Conservation (phyloP, 345 rosid genomes). For the Murraya koenigii region DNA sequence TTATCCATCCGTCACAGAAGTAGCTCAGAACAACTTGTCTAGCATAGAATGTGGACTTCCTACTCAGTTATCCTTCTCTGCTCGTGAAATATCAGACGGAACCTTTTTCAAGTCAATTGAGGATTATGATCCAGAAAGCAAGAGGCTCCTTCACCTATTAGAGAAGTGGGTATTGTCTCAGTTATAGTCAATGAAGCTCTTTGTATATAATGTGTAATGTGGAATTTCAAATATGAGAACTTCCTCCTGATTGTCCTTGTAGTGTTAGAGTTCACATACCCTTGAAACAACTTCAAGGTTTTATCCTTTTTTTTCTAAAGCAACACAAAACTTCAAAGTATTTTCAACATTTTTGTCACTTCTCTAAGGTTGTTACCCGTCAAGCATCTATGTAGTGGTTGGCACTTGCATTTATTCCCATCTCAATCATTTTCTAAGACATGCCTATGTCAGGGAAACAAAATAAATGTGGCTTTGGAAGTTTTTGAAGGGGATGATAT, state of each 20-base stretch:
- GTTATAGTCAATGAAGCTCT: background rate
- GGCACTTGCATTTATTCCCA: background rate
- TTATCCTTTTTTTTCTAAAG: background rate
- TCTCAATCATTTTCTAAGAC: background rate
- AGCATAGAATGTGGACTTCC: conserved; percentile 91
- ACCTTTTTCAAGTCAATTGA: conserved; percentile 93
- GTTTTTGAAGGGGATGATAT: background rate
- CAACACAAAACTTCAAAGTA: conserved; percentile 5
- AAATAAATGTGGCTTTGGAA: background rate
- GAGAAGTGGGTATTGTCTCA: conserved; percentile 52
- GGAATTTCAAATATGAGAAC: background rate
- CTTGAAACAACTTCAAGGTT: conserved; percentile 1
- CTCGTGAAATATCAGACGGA: conserved; percentile 95
- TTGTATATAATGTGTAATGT: background rate
- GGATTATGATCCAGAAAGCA: conserved; percentile 93
- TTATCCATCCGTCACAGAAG: conserved; percentile 67
- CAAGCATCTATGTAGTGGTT: background rate
- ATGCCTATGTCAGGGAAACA: background rate
- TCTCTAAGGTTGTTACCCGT: background rate
- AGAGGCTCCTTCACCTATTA: conserved; percentile 73
- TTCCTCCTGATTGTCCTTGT: conserved; percentile 1
- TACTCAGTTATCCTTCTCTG: conserved; percentile 84
- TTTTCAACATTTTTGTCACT: background rate
- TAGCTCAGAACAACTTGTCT: conserved; percentile 62
- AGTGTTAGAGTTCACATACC: background rate